Percentiles rank a stretch among this genome's conserved stretches.
Evolutionary conservation across 2,329 filamentous ascomycete genomes (phyloP).

Genomic region (Trematosphaeria pertusa): DNA sequence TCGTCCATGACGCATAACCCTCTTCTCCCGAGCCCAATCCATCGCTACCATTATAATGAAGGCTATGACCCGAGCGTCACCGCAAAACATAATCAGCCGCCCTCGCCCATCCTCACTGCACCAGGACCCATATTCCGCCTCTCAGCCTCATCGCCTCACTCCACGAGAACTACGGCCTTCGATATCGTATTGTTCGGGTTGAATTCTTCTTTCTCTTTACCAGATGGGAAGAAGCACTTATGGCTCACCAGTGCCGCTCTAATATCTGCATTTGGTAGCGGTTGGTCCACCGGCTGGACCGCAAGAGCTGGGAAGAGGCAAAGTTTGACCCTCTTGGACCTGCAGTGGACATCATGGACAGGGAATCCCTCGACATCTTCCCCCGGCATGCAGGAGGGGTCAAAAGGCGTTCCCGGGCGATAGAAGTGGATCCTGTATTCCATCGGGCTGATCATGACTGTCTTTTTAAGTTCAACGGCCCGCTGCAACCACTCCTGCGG

Average conservation of each 20-base stretch:
- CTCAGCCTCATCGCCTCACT: no score
- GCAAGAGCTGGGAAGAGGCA: slow-evolving; percentile 20
- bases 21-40: no score
- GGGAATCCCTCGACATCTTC: slow-evolving; percentile 1
- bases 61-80: no score
- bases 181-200: not conserved
- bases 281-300: not conserved
- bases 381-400: slow-evolving; percentile 18
- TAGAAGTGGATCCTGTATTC: slow-evolving; percentile 18
- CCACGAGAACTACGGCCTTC: slow-evolving; percentile 15
- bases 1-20: no score
- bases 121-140: no score
- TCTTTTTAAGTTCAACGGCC: slow-evolving; percentile 15
- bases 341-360: not conserved
- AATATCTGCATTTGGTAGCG: slow-evolving; percentile 1
- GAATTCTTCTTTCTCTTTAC: slow-evolving; percentile 8
- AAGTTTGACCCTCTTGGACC: slow-evolving; percentile 4
- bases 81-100: no score
- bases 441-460: slow-evolving; percentile 14
- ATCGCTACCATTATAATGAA: no score
- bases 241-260: slow-evolving; percentile 10
- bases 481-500: not conserved
- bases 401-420: slow-evolving; percentile 9
- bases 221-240: slow-evolving; percentile 15
- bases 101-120: no score